A percentile compares a stretch with the other conserved stretches of the same genome.
Evolutionary conservation across 176 grass and related monocot species (phyloP).

Genomic region (Thinopyrum elongatum): DNA sequence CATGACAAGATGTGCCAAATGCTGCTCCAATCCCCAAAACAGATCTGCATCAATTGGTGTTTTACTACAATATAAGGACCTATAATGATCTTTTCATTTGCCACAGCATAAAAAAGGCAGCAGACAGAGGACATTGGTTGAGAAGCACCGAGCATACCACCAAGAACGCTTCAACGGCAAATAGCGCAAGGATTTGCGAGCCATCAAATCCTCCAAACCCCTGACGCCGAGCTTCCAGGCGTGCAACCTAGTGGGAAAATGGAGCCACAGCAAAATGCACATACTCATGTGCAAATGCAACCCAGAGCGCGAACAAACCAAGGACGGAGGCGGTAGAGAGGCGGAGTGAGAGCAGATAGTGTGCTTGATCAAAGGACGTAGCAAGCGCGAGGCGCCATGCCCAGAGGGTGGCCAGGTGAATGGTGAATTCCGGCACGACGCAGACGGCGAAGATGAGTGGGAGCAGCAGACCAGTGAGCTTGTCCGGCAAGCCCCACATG

Average conservation of each 20-base stretch:
- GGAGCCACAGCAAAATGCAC: conserved; percentile 21
- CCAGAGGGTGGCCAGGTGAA: conserved; percentile 22
- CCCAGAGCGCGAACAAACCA: neutral
- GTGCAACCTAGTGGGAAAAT: neutral
- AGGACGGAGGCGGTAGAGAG: neutral
- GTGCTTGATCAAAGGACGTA: neutral
- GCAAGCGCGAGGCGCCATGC: conserved; percentile 31
- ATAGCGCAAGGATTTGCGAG: conserved; percentile 19
- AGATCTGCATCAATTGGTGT: neutral
- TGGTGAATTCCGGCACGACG: conserved; percentile 1
- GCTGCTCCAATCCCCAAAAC: neutral
- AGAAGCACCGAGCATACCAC: conserved; percentile 1
- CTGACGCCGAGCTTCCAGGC: conserved; percentile 8
- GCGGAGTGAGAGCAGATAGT: conserved; percentile 17
- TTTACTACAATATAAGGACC: neutral
- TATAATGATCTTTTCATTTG: neutral
- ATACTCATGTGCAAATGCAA: neutral
- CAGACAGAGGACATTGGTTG: neutral
- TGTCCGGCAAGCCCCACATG: conserved; percentile 14
- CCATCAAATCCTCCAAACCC: conserved; percentile 20
- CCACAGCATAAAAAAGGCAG: neutral
- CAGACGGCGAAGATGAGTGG: neutral
- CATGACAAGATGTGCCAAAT: neutral
- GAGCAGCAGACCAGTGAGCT: conserved; percentile 10
- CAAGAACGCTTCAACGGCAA: conserved; percentile 6